A percentile compares a stretch with the other conserved stretches of the same genome.
These are phyloP conservation scores for Neoscytalidium dimidiatum DNA, from an alignment of 2,329 filamentous ascomycete genomes.

Conservation along the genomic window DNA sequence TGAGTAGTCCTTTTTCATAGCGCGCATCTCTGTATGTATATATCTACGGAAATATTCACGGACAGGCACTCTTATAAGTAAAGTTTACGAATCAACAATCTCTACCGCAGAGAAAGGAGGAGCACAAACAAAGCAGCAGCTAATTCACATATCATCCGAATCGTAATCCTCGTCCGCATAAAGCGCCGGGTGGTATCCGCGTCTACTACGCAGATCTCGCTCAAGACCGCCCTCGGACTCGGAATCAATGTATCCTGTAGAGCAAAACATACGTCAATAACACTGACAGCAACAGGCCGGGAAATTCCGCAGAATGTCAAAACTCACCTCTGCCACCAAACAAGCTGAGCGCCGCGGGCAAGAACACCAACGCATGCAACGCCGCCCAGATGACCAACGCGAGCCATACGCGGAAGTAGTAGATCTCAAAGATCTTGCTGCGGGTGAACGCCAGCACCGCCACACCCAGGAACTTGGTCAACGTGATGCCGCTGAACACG, in stretches of 20 bases:
- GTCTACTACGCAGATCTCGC: slow-evolving; percentile 78
- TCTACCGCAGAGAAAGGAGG: neutral
- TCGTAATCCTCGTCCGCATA: slow-evolving; percentile 74
- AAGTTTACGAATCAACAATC: neutral
- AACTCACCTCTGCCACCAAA: slow-evolving; percentile 72
- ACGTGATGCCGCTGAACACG: slow-evolving; percentile 93
- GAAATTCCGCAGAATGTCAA: neutral
- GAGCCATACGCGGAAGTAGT: slow-evolving; percentile 97
- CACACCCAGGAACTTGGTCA: slow-evolving; percentile 93
- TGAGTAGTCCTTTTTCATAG: neutral
- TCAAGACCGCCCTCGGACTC: slow-evolving; percentile 86
- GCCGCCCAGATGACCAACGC: slow-evolving; percentile 88
- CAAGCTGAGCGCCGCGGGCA: slow-evolving; percentile 86
- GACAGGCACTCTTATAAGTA: too few species aligned
- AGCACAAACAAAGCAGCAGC: neutral
- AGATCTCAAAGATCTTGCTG: slow-evolving; percentile 99
- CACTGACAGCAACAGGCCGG: neutral
- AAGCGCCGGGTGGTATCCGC: slow-evolving; percentile 71
- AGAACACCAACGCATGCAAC: slow-evolving; percentile 83
- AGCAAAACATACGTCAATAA: slow-evolving; percentile 19
- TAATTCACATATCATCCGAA: slow-evolving; percentile 59
- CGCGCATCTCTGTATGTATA: neutral
- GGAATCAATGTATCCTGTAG: slow-evolving; percentile 75
- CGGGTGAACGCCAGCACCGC: slow-evolving; percentile 89
- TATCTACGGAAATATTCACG: neutral